These are phyloP conservation scores for Cucurbita pepo DNA, from an alignment of 306 rosid species.

Conservation along the genomic window DNA sequence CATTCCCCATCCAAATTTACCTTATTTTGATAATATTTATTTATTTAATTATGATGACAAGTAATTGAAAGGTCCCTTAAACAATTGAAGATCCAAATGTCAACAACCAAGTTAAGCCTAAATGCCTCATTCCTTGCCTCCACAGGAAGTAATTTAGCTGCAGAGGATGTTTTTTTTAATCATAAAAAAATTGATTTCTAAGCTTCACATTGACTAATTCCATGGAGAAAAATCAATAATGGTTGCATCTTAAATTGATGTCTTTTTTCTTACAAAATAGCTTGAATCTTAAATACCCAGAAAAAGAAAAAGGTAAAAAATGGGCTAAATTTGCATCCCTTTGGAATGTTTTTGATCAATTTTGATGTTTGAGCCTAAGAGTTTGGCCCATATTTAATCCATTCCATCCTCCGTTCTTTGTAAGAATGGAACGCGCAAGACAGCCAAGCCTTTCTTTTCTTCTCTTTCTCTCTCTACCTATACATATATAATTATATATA, in stretches of 20 bases:
- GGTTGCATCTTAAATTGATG: background rate
- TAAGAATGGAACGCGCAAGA: background rate
- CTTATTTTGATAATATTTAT: background rate
- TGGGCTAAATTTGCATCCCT: too few species aligned
- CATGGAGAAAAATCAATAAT: background rate
- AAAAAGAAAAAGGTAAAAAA: background rate
- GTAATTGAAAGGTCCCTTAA: background rate
- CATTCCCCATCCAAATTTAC: too few species aligned
- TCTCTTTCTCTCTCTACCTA: background rate
- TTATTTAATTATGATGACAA: background rate
- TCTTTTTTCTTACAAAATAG: background rate
- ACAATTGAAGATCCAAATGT: background rate
- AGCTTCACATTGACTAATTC: background rate
- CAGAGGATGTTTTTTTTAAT: background rate
- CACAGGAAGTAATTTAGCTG: background rate
- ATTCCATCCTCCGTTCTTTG: background rate
- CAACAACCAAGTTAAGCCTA: background rate
- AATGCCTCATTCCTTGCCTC: slow-evolving; percentile 5
- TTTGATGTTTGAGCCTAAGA: background rate
- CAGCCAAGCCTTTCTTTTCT: slow-evolving; percentile 1
- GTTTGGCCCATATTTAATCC: background rate
- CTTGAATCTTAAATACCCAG: background rate
- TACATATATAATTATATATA: background rate
- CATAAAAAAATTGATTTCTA: background rate
- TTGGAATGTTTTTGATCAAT: too few species aligned